Base-by-base conservation (phyloP, 352 stramenopile genomes). In the Elongisporangium undulatum region DNA sequence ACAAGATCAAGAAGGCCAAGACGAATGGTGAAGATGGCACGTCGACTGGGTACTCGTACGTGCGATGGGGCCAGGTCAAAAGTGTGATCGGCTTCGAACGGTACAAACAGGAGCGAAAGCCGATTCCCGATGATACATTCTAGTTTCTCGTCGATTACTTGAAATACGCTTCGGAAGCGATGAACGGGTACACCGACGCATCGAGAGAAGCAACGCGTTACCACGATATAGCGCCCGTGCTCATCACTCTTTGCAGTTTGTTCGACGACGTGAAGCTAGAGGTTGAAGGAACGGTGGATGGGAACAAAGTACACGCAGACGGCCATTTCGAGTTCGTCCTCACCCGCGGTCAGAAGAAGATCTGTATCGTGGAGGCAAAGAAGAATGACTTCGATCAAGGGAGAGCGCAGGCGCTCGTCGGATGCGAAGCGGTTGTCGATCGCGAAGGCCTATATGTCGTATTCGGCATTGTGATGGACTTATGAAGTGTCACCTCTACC, bases 341-440 rank as follows among this genome's bases (percentile, higher is more conserved):
- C 49, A 66, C 41, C 53, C 63, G 74, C 39, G 69, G 63, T 39
- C 71, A 66, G 23, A 81, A 68, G 59, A 70, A 67, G 49, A 74
- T 86, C 45, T 86, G 68, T 65, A 77, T 83, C 50, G 71, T 82
- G 13, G 66, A 81, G 56, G 71, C 68, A 0, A 81, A 81, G 58
- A 79, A 72, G 52, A 67, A 81, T 48, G 64, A 82, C 62, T 72
- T 86, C 24, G 53, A 74, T 48, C 62, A 79, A 68, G 66, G 68
- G 22, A 75, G 55, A 64, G 71, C 72, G 38, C 72, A 82, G 54
- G 63, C 58, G 23, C 74, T 82, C 53, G 45, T 82, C 53, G 72
- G 75, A 60, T 78, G 65, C 58, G 72, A 85, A 71, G 69, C 62
- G 50, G 63, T 72, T 60, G 71, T 64, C 34, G 70, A 85, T 57